phyloP scores from a whole-genome alignment of 768 basidiomycete species.

The Boletellus ananiceps region DNA sequence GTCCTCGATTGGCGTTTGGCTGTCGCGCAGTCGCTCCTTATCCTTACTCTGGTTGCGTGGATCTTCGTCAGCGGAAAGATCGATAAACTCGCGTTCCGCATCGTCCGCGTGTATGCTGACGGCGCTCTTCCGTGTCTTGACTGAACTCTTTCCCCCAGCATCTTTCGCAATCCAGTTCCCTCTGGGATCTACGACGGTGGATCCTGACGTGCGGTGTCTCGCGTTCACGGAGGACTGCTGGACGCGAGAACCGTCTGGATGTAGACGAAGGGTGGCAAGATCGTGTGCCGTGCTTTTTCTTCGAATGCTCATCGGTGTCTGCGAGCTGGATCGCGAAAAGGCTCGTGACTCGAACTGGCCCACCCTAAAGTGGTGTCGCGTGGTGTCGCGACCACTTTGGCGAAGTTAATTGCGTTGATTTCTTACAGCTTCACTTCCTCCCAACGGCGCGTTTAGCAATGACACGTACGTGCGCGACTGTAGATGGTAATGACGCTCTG shows the following conservation, averaged over 20 bases:
- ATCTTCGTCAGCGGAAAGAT: conserved; percentile 21
- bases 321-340: too few relatives aligned
- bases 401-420: too few relatives aligned
- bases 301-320: conserved; percentile 26
- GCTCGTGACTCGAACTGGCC: conserved; percentile 13
- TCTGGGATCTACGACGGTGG: conserved; percentile 40
- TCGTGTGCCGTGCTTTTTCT: conserved; percentile 58
- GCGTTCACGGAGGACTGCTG: conserved; percentile 38
- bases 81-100: conserved; percentile 21
- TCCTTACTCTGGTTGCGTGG: conserved; percentile 16
- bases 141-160: conserved; percentile 49
- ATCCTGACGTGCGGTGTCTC: conserved; percentile 31
- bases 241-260: conserved; percentile 60
- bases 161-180: conserved; percentile 67
- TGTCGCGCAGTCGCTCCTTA: conserved; percentile 21
- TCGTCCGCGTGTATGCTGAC: conserved; percentile 18
- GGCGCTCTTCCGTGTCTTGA: conserved; percentile 35
- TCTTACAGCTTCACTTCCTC: background rate
- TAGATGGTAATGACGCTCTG: conserved; percentile 23
- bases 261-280: conserved; percentile 58
- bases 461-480: conserved; percentile 20
- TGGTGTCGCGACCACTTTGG: background rate
- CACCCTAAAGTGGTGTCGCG: conserved; percentile 20
- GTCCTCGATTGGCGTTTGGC: conserved; percentile 7
- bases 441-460: conserved; percentile 12